A percentile compares a stretch with the other conserved stretches of the same genome.
Conservation (phyloP, 1,139 yeast species). For the Yamadazyma diddensiae region DNA sequence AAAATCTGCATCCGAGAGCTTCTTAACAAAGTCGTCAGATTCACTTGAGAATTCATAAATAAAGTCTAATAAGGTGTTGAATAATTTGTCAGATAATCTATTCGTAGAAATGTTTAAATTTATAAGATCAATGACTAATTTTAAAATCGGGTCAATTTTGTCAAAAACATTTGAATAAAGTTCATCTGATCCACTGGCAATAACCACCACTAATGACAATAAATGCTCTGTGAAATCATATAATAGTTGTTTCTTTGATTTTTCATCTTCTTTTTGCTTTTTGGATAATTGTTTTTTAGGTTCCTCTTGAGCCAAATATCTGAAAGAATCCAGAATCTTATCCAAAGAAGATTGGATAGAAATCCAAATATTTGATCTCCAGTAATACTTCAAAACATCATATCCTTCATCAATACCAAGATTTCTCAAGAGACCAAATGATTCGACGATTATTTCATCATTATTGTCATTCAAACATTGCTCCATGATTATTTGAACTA, state of each 20-base stretch:
- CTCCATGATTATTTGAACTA: constrained; percentile 62
- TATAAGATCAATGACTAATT: constrained; percentile 42
- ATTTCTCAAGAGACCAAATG: constrained; percentile 78
- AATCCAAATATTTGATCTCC: constrained; percentile 78
- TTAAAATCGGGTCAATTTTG: constrained; percentile 39
- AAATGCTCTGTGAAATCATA: constrained; percentile 74
- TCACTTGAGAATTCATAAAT: constrained; percentile 66
- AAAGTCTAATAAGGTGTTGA: constrained; percentile 56
- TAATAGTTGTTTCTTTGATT: constrained; percentile 45
- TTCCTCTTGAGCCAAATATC: constrained; percentile 29
- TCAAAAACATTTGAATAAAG: constrained; percentile 51
- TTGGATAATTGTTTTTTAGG: constrained; percentile 19
- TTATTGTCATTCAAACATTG: constrained; percentile 64
- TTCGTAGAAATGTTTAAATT: constrained; percentile 23
- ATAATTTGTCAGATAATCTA: constrained; percentile 42
- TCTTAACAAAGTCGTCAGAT: constrained; percentile 54
- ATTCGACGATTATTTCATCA: constrained; percentile 74
- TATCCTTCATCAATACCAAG: constrained; percentile 86
- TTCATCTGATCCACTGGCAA: constrained; percentile 64
- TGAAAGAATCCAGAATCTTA: constrained; percentile 49
- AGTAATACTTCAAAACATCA: constrained; percentile 67
- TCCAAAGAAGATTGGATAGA: constrained; percentile 49
- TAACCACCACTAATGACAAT: constrained; percentile 62
- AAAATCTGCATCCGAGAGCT: constrained; percentile 14
- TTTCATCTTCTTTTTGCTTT: constrained; percentile 29